Evolutionary conservation across 305 asterid genomes (phyloP).

Genomic region (Plantago coronopus): DNA sequence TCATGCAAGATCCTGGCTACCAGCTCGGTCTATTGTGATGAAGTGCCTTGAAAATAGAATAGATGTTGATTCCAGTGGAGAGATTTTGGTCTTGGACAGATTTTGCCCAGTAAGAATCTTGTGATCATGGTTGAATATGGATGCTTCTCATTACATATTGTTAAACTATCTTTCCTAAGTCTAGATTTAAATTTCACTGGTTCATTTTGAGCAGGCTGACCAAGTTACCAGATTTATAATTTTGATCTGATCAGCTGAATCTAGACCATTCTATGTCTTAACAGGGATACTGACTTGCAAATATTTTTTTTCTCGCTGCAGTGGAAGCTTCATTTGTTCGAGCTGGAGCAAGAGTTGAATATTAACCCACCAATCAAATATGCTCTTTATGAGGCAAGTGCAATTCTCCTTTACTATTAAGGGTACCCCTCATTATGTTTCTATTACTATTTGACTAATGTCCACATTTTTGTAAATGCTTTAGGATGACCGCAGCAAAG

Average conservation of each 20-base stretch:
- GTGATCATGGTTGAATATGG: slow-evolving; percentile 10
- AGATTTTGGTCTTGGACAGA: slow-evolving; percentile 55
- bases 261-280: no score
- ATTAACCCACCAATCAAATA: slow-evolving; percentile 61
- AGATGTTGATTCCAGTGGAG: slow-evolving; percentile 67
- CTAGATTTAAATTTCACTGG: not conserved
- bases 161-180: not conserved
- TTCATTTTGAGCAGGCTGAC: slow-evolving; percentile 1
- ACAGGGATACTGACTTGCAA: no score
- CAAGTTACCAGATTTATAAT: not conserved
- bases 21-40: slow-evolving; percentile 77
- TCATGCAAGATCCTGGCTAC: slow-evolving; percentile 74
- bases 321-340: slow-evolving; percentile 90
- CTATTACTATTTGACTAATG: not conserved
- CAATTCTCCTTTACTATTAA: not conserved
- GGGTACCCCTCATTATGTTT: not conserved
- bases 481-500: slow-evolving; percentile 72
- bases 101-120: slow-evolving; percentile 68
- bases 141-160: not conserved
- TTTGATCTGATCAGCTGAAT: not conserved
- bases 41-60: slow-evolving; percentile 57
- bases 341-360: slow-evolving; percentile 79
- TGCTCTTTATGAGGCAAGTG: slow-evolving; percentile 65
- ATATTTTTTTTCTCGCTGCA: slow-evolving; percentile 18
- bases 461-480: not conserved